A percentile compares a stretch with the other conserved stretches of the same genome.
phyloP scores from a whole-genome alignment of 2,329 filamentous ascomycete genomes.

The Exophiala bonariae region DNA sequence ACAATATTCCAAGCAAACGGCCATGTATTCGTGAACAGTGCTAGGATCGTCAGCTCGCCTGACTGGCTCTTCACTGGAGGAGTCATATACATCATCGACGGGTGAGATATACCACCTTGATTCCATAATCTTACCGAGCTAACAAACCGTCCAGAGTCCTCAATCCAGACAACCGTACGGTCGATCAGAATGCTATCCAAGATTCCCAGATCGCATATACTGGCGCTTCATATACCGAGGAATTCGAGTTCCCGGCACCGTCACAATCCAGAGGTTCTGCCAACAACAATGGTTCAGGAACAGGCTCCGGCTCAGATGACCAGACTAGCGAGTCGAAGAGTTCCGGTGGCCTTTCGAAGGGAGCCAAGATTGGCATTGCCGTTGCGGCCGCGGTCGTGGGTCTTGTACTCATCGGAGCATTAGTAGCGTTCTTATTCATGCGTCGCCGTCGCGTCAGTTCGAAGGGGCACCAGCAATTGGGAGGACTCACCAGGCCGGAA shows the following conservation, averaged over 20 bases:
- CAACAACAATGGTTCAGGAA: not conserved
- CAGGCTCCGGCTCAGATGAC: not conserved
- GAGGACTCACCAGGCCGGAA: too few species aligned
- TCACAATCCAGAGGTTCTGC: not conserved
- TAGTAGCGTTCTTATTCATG: too few species aligned
- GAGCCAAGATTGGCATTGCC: constrained; percentile 8
- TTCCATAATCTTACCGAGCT: not conserved
- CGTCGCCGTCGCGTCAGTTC: too few species aligned
- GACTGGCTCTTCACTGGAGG: constrained; percentile 14
- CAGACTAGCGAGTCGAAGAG: not conserved
- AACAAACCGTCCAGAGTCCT: constrained; percentile 5
- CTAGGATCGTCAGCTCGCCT: constrained; percentile 4
- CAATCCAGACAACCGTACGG: constrained; percentile 12
- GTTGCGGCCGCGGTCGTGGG: not conserved
- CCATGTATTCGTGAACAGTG: constrained; percentile 14
- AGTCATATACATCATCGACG: constrained; percentile 15
- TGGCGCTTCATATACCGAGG: constrained; percentile 1
- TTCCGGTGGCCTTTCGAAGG: constrained; percentile 5
- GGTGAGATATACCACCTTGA: not conserved
- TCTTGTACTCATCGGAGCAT: not conserved
- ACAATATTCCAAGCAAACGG: constrained; percentile 6
- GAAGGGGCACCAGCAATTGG: too few species aligned
- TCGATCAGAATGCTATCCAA: constrained; percentile 6
- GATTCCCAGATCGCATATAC: constrained; percentile 11
- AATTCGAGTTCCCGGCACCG: constrained; percentile 8